phyloP scores from a whole-genome alignment of 352 stramenopile genomes.

The Phytophthora podocarpi region DNA sequence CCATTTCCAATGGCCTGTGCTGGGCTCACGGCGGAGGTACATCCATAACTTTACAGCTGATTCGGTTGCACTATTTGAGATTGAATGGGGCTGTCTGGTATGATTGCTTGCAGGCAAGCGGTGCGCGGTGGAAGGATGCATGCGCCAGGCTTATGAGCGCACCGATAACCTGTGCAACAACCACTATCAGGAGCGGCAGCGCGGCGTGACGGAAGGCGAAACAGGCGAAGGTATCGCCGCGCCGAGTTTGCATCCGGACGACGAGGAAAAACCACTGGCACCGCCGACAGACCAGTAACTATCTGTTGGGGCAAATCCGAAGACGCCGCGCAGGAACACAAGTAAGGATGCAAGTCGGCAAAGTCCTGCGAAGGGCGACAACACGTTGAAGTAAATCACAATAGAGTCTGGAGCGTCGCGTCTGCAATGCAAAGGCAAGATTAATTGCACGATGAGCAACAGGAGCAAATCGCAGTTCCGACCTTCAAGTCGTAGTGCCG shows the following conservation, averaged over 20 bases:
- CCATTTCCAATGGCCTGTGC: conserved; percentile 78
- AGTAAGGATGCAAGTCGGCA: conserved; percentile 15
- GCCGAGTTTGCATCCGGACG: conserved; percentile 14
- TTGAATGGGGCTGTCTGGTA: not conserved
- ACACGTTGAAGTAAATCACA: conserved; percentile 19
- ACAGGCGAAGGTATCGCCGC: not conserved
- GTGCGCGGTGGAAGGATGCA: conserved; percentile 59
- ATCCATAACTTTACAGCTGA: not conserved
- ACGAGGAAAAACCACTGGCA: conserved; percentile 31
- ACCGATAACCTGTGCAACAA: conserved; percentile 79
- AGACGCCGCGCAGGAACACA: conserved; percentile 1
- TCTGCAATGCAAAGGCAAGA: conserved; percentile 11
- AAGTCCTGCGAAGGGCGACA: conserved; percentile 13
- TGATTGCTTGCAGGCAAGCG: conserved; percentile 44
- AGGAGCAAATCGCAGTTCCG: conserved; percentile 25
- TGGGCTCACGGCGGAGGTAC: conserved; percentile 79
- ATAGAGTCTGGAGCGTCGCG: conserved; percentile 28
- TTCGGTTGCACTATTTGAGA: not conserved
- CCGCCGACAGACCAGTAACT: conserved; percentile 18
- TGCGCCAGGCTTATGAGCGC: conserved; percentile 71
- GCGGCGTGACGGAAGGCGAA: conserved; percentile 7
- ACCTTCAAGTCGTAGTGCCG: conserved; percentile 17
- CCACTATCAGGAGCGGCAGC: conserved; percentile 51
- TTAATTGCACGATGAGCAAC: conserved; percentile 12
- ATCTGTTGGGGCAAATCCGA: conserved; percentile 22